phyloP scores from a whole-genome alignment of 163 green algal species.

The Volvox carteri region DNA sequence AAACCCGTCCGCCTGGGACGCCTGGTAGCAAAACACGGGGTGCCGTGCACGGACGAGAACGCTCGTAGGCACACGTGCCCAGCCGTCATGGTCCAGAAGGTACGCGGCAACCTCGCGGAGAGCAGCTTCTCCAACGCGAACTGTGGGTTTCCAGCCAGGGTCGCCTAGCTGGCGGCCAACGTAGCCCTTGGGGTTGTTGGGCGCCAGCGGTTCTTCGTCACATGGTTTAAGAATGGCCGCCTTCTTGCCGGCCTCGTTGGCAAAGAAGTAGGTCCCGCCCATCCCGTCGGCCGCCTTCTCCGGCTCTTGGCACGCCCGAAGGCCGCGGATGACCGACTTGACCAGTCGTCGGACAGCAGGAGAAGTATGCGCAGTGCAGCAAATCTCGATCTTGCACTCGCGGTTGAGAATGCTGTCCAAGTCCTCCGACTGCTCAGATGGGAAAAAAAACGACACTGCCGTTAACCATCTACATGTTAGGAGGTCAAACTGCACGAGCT shows the following conservation, averaged over 20 bases:
- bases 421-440: slow-evolving; percentile 49
- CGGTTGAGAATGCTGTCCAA: slow-evolving; percentile 41
- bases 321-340: slow-evolving; percentile 78
- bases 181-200: slow-evolving; percentile 98
- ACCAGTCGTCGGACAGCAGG: slow-evolving; percentile 78
- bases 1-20: neutral
- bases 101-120: slow-evolving; percentile 92
- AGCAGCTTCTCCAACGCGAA: slow-evolving; percentile 96
- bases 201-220: slow-evolving; percentile 98
- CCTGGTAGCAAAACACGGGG: slow-evolving; percentile 80
- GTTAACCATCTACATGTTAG: no score
- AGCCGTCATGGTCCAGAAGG: slow-evolving; percentile 87
- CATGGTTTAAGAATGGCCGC: slow-evolving; percentile 97
- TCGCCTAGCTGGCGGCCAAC: slow-evolving; percentile 90
- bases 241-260: slow-evolving; percentile 79
- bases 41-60: slow-evolving; percentile 90
- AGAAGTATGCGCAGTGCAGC: slow-evolving; percentile 78
- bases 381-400: slow-evolving; percentile 68
- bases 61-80: slow-evolving; percentile 88
- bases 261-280: slow-evolving; percentile 97
- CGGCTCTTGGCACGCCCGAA: slow-evolving; percentile 82
- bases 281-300: slow-evolving; percentile 85
- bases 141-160: slow-evolving; percentile 93
- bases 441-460: no score
- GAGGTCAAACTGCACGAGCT: no score